Evolutionary conservation across 768 basidiomycete species (phyloP).

Genomic region (Agaricus subrufescens): DNA sequence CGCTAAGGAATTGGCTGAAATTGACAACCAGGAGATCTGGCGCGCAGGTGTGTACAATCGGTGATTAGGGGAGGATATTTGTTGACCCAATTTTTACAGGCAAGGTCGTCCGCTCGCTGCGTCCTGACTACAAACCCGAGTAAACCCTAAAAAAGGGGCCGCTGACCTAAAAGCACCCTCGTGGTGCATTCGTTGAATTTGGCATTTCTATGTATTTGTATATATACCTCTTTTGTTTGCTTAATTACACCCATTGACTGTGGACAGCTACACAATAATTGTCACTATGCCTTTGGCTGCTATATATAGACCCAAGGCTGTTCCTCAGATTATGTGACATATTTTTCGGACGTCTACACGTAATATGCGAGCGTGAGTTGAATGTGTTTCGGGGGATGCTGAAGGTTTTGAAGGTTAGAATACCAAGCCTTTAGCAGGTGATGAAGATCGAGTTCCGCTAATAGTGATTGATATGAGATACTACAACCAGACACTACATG

Average conservation of each 20-base stretch:
- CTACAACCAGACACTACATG: too few relatives aligned
- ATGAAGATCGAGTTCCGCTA: too few relatives aligned
- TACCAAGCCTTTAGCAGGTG: too few relatives aligned
- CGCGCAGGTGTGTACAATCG: constrained; percentile 60
- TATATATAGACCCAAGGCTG: too few relatives aligned
- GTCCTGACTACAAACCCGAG: constrained; percentile 75
- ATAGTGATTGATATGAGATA: too few relatives aligned
- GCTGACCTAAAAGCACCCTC: constrained; percentile 1
- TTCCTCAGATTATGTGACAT: too few relatives aligned
- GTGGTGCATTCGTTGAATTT: not conserved
- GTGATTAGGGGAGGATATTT: not conserved
- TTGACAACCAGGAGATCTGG: constrained; percentile 99
- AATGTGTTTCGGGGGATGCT: too few relatives aligned
- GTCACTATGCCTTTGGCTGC: too few relatives aligned
- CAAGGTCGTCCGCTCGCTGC: constrained; percentile 86
- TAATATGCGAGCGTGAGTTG: too few relatives aligned
- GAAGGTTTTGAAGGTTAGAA: too few relatives aligned
- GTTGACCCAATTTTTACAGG: constrained; percentile 34
- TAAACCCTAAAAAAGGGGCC: constrained; percentile 14
- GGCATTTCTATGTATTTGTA: not conserved
- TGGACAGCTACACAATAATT: too few relatives aligned
- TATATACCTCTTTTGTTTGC: not conserved
- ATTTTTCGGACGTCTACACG: too few relatives aligned
- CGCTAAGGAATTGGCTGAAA: constrained; percentile 87
- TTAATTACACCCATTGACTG: not conserved